Percentiles rank a stretch among this genome's conserved stretches.
Conservation (phyloP, 2,329 filamentous ascomycete species). For the Colletotrichum theobromicola region DNA sequence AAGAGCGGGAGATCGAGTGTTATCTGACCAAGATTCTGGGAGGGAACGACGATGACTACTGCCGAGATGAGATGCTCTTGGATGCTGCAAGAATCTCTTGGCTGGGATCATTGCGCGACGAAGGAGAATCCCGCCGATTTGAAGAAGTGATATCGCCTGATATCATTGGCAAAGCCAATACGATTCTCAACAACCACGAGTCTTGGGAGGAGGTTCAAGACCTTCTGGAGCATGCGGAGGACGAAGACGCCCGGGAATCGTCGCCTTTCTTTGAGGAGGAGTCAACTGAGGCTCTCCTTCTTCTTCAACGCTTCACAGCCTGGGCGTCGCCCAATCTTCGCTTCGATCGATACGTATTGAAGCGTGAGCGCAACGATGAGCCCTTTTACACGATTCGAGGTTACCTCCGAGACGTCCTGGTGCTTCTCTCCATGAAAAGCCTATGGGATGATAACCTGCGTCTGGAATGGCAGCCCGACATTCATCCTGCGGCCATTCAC, state of each 20-base stretch:
- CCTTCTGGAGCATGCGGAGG: not conserved
- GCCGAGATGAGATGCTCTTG: not conserved
- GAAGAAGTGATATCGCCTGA: not conserved
- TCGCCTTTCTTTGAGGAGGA: not conserved
- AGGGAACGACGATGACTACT: not conserved
- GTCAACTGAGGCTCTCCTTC: not conserved
- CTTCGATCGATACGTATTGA: not conserved
- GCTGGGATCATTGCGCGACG: not conserved
- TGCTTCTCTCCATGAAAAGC: not conserved
- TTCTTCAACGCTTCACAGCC: not conserved
- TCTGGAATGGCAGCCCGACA: not conserved
- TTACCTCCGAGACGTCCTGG: not conserved
- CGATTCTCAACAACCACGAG: not conserved
- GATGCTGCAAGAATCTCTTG: not conserved
- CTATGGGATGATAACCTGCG: not conserved
- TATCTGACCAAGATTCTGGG: not conserved
- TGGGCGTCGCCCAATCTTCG: not conserved
- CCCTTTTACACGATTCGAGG: not conserved
- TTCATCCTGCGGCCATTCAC: not conserved
- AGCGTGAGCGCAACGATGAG: not conserved
- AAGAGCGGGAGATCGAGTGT: not conserved
- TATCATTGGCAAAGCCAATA: not conserved
- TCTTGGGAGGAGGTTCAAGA: not conserved
- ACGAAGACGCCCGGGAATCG: not conserved
- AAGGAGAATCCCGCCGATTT: rapidly evolving